Evolutionary conservation across 805 yeast genomes (phyloP), one percentile per base, ranked within the genome.

Genomic region (Saccharomycopsis babjevae): DNA sequence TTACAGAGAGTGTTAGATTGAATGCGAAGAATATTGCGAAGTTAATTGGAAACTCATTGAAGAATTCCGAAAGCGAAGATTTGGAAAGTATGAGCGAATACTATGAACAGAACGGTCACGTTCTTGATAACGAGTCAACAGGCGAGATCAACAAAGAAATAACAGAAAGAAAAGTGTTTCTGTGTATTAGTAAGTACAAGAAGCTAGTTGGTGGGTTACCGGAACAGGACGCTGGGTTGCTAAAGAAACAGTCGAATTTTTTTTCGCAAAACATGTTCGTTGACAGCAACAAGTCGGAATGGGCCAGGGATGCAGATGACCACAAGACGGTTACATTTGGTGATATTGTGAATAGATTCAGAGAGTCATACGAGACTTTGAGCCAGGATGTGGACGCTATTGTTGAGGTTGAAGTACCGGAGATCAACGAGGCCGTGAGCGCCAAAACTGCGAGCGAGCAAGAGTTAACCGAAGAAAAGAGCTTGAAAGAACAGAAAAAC

Each of bases 21-120:
- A 78, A 81, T 68, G 80, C 87, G 1, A 78, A 78, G 61, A 80
- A 77, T 52, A 68, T 91, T 42, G 85, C 90, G 0, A 76, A 74
- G n/a, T 63, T 88, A 38, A 81, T 90, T 1, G 73, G 78, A 59
- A 71, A 68, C 3, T 71, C 81, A 0, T 62, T 79, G 46, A 68
- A 68, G 15, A 66, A 46, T 20, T 57, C 64, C 1, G 61, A 57
- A 38, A 43, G 55, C 38, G 65, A 64, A 46, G 65, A 64, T 39
- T 34, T 62, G 38, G 60, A 59, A 46, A 42, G 58, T 16, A 50
- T 62, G 54, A 59, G 60, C 16, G 55, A 30, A 8, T 28, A 50
- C 40, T 54, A 32, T 25, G 50, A 56, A 15, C 30, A 32, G 7
- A 46, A 43, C 15, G 42, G 50, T 5, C 68, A 66, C 25, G 57